Base-by-base conservation (phyloP, 1,284 basidiomycete genomes). In the Athelia psychrophila region DNA sequence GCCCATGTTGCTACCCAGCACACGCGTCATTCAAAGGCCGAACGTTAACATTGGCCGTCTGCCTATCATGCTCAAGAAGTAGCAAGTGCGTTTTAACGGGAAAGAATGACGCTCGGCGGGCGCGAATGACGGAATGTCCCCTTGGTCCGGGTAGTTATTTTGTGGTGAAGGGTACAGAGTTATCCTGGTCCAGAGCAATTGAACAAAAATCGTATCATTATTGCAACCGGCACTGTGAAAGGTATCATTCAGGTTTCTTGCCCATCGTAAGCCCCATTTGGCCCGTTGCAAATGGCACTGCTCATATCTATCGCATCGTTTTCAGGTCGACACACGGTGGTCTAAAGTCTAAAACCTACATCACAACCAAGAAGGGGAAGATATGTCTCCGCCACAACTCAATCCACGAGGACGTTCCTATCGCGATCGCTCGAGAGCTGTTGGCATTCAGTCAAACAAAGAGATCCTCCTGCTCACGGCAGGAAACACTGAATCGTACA, bases 81-180 rank as follows among this genome's bases (percentile, higher is more conserved):
- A 95, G 90, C 77, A 94, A 98, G 69, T 98, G 95, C 67, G 87
- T 94, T 47, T 74, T 99, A 56, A 88, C 88, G 12, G 87, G 86
- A 12, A 83, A 84, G 62, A 84, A 76, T 15, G 91, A 95, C 54
- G 80, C 83, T 20, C 85, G 95, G 60, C 78, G 99, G 16, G 95
- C 95, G 19, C 79, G 83, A 47, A 95, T 98, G 92, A 88, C 84
- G 27, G 97, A 99, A 70, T 99, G 97, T 66, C 97, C 97, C 0
- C 77, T 99, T 54, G 98, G 99, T 73, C 97, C 97, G 2, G 97
- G 97, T 19, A 98, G 97, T 6, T 99, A 99, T 70, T 99, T 99
- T 71, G 91, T 99, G 53, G 96, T 99, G 49, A 98, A 97, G 70
- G 97, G 97, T 13, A 99, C 98, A 18, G 97, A 76, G 97, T 99